These are phyloP conservation scores for Nitzschia putrida DNA, from an alignment of 108 stramenopile genomes.

Conservation along the genomic window DNA sequence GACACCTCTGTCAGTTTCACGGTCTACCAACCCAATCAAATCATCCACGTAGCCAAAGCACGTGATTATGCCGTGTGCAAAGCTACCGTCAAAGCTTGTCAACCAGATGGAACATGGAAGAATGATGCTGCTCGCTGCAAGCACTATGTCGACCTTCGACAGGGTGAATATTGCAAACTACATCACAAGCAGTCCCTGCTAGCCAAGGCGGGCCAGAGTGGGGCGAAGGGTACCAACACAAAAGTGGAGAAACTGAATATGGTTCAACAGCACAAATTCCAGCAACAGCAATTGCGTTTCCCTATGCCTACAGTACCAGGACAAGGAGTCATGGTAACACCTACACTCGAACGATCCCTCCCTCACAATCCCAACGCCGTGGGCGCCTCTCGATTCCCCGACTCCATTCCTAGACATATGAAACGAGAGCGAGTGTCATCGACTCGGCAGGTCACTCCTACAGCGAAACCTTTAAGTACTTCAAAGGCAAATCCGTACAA, in stretches of 20 bases:
- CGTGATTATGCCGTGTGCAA: slow-evolving; percentile 71
- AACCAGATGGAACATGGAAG: slow-evolving; percentile 39
- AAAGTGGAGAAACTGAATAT: background rate
- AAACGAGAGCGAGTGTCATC: background rate
- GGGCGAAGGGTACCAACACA: background rate
- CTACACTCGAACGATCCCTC: no score
- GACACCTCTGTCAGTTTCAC: slow-evolving; percentile 58
- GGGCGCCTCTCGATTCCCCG: no score
- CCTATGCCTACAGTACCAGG: no score
- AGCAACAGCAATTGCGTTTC: background rate
- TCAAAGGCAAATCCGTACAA: background rate
- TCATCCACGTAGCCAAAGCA: slow-evolving; percentile 66
- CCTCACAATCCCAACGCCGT: no score
- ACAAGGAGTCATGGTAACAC: no score
- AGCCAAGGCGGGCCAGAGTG: background rate
- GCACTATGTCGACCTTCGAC: slow-evolving; percentile 58
- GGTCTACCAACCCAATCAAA: slow-evolving; percentile 55
- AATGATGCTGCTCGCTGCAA: slow-evolving; percentile 44
- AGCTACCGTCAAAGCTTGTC: slow-evolving; percentile 42
- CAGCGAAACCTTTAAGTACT: background rate
- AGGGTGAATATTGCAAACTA: slow-evolving; percentile 52
- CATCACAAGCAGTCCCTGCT: slow-evolving; percentile 32
- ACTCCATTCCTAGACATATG: background rate
- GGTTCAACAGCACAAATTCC: slow-evolving; percentile 10
- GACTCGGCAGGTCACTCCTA: background rate